Base-by-base conservation (phyloP, 139 green algal genomes). In the Tetraselmis striata region DNA sequence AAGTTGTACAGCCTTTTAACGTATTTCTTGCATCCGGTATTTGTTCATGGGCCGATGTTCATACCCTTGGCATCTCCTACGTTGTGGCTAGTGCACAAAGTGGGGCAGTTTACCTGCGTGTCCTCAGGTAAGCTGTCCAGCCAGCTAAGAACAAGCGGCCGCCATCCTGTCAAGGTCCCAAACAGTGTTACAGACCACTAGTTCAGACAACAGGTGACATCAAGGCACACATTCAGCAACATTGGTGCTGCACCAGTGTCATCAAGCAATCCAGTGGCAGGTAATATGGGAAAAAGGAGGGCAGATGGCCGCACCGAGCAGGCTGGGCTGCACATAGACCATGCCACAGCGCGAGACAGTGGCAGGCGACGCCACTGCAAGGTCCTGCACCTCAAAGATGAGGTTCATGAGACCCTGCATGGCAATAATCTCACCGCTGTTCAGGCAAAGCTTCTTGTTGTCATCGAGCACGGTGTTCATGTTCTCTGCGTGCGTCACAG, bases 391-490 rank as follows among this genome's bases (percentile, higher is more conserved):
- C 80, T 90, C 86, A 32, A 90, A 90, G 45, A 90, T 89, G 80
- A 90, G 86, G 78, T 87, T 88, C 86, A 90, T 90, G 24, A 27
- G 24, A 1, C 26, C 32, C 28, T 30, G 32, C 80, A 90, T 84
- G 75, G 82, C 79, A 23, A 90, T 82, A 75, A 89, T 90, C 86
- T 90, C 86, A 1, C 86, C 86, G 45, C 31, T 82, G 59, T 84
- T 87, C 24, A 90, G 81, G 78, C 86, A 90, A 24, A 90, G 86
- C 81, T 90, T 90, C 84, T 90, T 90, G 86, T 90, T 90, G 86
- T 90, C 86, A 80, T 90, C 86, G 23, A 90, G 86, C 81, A 90
- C 76, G 24, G 93, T 95, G 91, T 96, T 96, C 93, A 96, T 96
- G 87, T 94, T 96, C 86, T 96, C 91, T 67, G 45, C 45, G 11